phyloP scores from a whole-genome alignment of 2,329 filamentous ascomycete species.

The Orbilia oligospora region DNA sequence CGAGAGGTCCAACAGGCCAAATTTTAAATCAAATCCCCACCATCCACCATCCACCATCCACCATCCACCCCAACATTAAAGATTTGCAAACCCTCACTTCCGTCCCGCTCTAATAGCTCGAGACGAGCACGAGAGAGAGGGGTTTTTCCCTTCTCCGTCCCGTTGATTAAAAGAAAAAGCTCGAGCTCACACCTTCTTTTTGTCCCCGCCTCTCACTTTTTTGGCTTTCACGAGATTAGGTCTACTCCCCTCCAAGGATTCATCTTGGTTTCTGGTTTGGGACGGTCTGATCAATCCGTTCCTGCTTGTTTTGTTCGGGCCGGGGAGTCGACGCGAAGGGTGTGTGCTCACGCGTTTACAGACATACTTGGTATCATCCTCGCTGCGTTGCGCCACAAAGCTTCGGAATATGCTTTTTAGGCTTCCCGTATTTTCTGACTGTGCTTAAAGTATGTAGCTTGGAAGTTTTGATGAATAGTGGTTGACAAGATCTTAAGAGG shows the following conservation, averaged over 20 bases:
- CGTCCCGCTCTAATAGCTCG: conserved; percentile 2
- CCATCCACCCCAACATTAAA: neutral
- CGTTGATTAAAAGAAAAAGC: neutral
- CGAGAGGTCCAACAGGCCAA: neutral
- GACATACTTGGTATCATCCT: neutral
- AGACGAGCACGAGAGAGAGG: neutral
- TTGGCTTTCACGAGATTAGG: neutral
- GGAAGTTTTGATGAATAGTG: too few relatives aligned
- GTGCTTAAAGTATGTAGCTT: too few relatives aligned
- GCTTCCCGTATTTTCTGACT: too few relatives aligned
- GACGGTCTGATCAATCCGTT: too few relatives aligned
- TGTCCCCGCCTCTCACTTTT: conserved; percentile 51
- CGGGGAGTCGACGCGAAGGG: neutral
- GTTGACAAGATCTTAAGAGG: too few relatives aligned
- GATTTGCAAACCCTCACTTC: conserved; percentile 1
- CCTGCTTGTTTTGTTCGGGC: conserved; percentile 1
- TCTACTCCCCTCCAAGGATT: neutral
- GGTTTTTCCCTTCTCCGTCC: conserved; percentile 1
- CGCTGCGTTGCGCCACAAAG: conserved; percentile 10
- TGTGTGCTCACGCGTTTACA: conserved; percentile 12
- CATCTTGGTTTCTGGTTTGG: too few relatives aligned
- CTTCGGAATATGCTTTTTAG: neutral
- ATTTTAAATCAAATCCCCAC: neutral
- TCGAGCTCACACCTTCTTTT: neutral
- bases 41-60: too few relatives aligned